phyloP scores from a whole-genome alignment of 2,329 filamentous ascomycete species.

The Colletotrichum sp. region DNA sequence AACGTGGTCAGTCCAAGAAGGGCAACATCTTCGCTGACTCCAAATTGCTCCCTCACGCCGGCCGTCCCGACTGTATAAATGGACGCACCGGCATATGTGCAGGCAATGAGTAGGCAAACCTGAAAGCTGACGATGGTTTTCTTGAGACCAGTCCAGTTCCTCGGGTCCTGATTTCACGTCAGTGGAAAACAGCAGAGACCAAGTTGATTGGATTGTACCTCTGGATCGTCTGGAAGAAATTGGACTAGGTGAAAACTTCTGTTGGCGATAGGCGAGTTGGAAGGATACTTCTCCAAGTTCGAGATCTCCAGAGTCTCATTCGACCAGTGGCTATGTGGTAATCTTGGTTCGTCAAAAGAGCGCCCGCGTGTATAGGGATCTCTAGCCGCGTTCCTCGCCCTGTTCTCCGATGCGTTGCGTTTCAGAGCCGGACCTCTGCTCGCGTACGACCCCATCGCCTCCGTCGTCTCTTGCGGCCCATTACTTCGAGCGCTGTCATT shows the following conservation, averaged over 20 bases:
- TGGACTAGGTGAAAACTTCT: slow-evolving; percentile 4
- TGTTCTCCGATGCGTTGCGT: not conserved
- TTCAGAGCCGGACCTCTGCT: not conserved
- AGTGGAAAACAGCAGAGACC: not conserved
- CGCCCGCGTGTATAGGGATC: not conserved
- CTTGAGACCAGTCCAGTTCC: slow-evolving; percentile 70
- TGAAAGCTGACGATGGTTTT: slow-evolving; percentile 72
- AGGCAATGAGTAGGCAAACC: slow-evolving; percentile 44
- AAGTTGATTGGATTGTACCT: not conserved
- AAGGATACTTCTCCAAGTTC: not conserved
- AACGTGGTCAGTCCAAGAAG: slow-evolving; percentile 77
- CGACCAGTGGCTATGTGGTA: not conserved
- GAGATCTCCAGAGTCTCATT: not conserved
- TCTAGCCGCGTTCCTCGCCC: not conserved
- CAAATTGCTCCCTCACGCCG: slow-evolving; percentile 67
- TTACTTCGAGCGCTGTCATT: not conserved
- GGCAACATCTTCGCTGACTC: slow-evolving; percentile 74
- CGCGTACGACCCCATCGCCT: not conserved
- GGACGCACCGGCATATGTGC: slow-evolving; percentile 38
- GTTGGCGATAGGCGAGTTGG: not conserved
- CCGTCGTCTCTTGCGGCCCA: not conserved
- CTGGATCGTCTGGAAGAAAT: slow-evolving; percentile 16
- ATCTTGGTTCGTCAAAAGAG: not conserved
- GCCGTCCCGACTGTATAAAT: slow-evolving; percentile 79
- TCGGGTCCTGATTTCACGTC: slow-evolving; percentile 66